These are phyloP conservation scores for Chamaecyparis obtusa DNA, from an alignment of 75 land plant species.

Conservation along the genomic window DNA sequence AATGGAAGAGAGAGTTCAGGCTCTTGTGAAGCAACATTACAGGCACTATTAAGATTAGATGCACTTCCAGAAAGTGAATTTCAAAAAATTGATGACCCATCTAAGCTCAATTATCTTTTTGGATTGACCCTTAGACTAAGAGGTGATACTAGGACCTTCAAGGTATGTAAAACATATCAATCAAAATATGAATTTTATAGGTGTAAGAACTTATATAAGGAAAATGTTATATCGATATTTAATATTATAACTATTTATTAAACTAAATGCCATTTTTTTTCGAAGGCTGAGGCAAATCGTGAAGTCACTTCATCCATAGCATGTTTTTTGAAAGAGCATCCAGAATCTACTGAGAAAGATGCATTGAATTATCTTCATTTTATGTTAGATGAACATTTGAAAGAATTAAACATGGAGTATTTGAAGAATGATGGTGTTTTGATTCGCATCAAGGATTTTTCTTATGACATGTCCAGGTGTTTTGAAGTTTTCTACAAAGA, in stretches of 20 bases:
- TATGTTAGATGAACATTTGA: not conserved
- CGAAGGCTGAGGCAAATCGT: not conserved
- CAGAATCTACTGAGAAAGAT: not conserved
- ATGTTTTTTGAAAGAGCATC: not conserved
- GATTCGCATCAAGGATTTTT: not conserved
- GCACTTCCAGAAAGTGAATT: not conserved
- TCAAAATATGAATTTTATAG: not conserved
- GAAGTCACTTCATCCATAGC: not conserved
- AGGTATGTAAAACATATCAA: not conserved
- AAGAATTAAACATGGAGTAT: not conserved
- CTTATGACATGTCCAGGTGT: not conserved
- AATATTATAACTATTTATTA: too few relatives aligned
- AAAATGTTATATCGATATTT: too few relatives aligned
- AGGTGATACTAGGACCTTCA: not conserved
- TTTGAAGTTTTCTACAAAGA: not conserved
- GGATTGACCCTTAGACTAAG: not conserved
- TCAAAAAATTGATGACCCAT: not conserved
- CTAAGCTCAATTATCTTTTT: not conserved
- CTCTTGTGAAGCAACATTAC: not conserved
- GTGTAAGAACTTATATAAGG: too few relatives aligned
- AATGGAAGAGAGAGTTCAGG: not conserved
- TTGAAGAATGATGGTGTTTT: not conserved
- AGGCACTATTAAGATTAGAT: not conserved
- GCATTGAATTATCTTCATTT: not conserved
- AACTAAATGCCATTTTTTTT: not conserved